Base-by-base conservation (phyloP, 2,329 filamentous ascomycete species). In the Coniochaeta sp. region DNA sequence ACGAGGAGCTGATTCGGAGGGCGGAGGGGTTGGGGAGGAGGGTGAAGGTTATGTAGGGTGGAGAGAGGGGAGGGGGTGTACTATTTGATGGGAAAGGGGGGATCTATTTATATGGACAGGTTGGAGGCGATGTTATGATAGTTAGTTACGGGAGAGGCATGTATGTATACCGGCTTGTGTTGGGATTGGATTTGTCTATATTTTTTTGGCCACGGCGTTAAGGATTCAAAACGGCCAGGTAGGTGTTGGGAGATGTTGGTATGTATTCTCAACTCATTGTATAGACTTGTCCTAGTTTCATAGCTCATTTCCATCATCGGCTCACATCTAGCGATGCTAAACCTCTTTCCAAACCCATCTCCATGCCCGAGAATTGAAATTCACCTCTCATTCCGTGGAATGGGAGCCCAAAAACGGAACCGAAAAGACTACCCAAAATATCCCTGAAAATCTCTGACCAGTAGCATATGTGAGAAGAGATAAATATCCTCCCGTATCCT, bases 1-100 rank as follows among this genome's bases (percentile, higher is more conserved):
- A 99, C 64, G 94, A 99, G 71, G 92, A 96, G 68, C 69, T 96
- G 60, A 86, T 97, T 56, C 75, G 91, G 54, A 78, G 87, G 60
- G 87, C 86, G 18, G 72, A 76, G 58, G 27, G 45, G 45, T 16
- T 6, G 65, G 63, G 55, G 55, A 31, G 57, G 28, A 24, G 46
- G 53, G 26, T 35, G 24, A 52, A 53, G 16, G 51, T 51, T 6
- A 54, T 48, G 3, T 48, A 61, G 53, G 50, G 50, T 51, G 47
- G 55, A 3, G 56, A 57, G 48, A 52, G 50, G 50, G 49, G 51
- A 49, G 26, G 58, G 35, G 56, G 48, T 54, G 22, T 18, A 28
- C 26, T 40, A 28, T 32, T 22, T 42, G 33, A 28, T 27, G 27
- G 30, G 16, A 31, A 16, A 38, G 24, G 33, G 16, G n/a, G n/a